phyloP scores from a whole-genome alignment of 345 rosid genomes.

The thale cress (Arabidopsis thaliana) region DNA sequence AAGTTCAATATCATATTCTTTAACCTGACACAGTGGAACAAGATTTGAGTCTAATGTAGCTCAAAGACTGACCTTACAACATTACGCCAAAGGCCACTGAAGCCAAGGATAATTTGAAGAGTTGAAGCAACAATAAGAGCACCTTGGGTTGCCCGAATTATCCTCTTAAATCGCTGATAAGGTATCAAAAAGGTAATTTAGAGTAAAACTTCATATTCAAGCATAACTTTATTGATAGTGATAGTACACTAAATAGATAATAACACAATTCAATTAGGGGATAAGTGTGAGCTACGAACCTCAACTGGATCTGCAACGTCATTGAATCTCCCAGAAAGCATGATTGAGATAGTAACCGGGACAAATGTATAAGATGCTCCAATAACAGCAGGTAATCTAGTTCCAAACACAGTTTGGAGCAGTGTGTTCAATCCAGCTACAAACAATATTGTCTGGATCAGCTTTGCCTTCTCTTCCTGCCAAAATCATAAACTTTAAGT shows the following conservation, averaged over 20 bases:
- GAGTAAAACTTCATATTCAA: background rate
- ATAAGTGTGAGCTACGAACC: constrained; percentile 52
- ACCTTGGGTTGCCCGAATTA: constrained; percentile 95
- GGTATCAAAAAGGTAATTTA: constrained; percentile 30
- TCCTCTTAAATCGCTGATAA: constrained; percentile 75
- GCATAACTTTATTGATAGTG: background rate
- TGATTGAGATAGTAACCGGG: constrained; percentile 88
- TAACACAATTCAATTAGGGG: background rate
- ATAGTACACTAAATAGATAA: background rate
- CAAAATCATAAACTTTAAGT: constrained; percentile 22
- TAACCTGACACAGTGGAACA: background rate
- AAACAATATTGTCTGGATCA: constrained; percentile 92
- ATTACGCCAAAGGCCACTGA: constrained; percentile 98
- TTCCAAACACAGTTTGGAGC: constrained; percentile 78
- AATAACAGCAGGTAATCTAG: constrained; percentile 92
- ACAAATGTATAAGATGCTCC: constrained; percentile 94
- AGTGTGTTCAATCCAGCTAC: constrained; percentile 97
- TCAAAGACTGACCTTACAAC: constrained; percentile 69
- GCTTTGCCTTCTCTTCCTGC: constrained; percentile 93
- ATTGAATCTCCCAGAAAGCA: constrained; percentile 86
- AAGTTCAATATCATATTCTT: background rate
- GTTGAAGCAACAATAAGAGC: constrained; percentile 90
- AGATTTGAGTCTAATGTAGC: constrained; percentile 12
- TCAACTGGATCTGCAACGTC: constrained; percentile 63
- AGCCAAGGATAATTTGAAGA: constrained; percentile 96